Evolutionary conservation across 805 yeast species (phyloP).

Genomic region (Nakazawaea peltata): DNA sequence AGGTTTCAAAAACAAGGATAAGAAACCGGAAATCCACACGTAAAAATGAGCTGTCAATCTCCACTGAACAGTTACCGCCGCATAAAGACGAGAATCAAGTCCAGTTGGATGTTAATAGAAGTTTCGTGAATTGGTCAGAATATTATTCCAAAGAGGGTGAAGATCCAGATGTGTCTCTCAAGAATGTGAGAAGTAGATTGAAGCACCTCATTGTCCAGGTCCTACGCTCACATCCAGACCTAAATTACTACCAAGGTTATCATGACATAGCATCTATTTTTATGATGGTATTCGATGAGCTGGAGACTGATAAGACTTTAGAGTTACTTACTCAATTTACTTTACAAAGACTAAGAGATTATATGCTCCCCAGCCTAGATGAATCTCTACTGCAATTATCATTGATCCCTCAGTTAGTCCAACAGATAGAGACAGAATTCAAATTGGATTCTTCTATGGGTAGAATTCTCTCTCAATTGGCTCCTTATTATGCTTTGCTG

Average conservation of each 20-base stretch:
- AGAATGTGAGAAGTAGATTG: constrained; percentile 31
- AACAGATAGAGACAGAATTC: too few species aligned
- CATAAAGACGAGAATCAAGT: constrained; percentile 80
- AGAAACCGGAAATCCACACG: too few species aligned
- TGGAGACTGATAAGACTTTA: constrained; percentile 24
- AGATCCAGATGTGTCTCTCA: constrained; percentile 11
- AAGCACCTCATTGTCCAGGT: constrained; percentile 39
- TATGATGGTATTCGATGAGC: constrained; percentile 37
- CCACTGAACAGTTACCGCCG: too few species aligned
- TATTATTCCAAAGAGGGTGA: constrained; percentile 13
- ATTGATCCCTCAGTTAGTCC: constrained; percentile 57
- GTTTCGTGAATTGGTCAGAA: constrained; percentile 45
- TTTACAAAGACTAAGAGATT: constrained; percentile 66
- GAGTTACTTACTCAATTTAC: constrained; percentile 48
- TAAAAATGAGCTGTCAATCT: too few species aligned
- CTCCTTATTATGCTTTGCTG: constrained; percentile 67
- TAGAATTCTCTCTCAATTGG: constrained; percentile 29
- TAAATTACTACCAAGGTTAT: constrained; percentile 86
- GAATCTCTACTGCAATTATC: constrained; percentile 59
- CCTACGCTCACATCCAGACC: constrained; percentile 49
- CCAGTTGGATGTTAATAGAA: constrained; percentile 65
- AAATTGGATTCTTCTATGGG: constrained; percentile 37
- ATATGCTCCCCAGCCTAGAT: constrained; percentile 65
- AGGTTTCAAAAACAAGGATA: too few species aligned
- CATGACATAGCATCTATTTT: constrained; percentile 79